These are phyloP conservation scores for Diplosphaera chodatii DNA, from an alignment of 139 green algal species.

Conservation along the genomic window DNA sequence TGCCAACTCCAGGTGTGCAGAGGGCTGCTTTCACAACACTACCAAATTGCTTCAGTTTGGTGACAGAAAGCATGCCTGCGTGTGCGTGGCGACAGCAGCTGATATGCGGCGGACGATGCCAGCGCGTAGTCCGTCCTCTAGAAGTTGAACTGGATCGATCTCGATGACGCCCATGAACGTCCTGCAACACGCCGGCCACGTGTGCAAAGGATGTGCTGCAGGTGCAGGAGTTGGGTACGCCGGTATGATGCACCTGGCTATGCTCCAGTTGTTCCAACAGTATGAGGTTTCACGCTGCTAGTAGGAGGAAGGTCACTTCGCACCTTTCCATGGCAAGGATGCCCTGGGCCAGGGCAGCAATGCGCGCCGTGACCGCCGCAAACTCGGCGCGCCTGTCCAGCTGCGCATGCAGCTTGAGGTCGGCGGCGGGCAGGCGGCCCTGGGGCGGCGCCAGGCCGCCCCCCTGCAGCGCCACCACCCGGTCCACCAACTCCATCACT, in stretches of 20 bases:
- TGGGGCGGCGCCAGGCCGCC: not conserved
- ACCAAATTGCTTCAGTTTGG: too few relatives aligned
- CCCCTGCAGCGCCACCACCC: not conserved
- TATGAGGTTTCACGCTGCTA: too few relatives aligned
- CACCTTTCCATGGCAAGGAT: constrained; percentile 12
- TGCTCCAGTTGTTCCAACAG: too few relatives aligned
- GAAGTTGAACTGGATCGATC: not conserved
- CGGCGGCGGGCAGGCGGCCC: not conserved
- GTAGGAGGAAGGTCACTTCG: too few relatives aligned
- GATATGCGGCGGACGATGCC: not conserved
- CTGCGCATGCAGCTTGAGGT: not conserved
- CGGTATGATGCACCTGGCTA: too few relatives aligned
- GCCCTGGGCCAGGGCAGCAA: constrained; percentile 11
- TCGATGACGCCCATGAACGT: constrained; percentile 8
- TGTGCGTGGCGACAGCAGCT: not conserved
- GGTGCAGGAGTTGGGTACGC: too few relatives aligned
- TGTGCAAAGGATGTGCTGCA: too few relatives aligned
- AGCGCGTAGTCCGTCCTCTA: constrained; percentile 1
- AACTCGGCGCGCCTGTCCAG: not conserved
- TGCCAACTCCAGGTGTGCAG: too few relatives aligned
- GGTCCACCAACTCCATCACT: constrained; percentile 2
- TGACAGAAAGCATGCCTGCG: too few relatives aligned
- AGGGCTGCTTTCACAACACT: too few relatives aligned
- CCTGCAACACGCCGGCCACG: too few relatives aligned
- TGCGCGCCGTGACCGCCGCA: not conserved